Evolutionary conservation across 371 early-diverging fungal species (phyloP).

Genomic region (Mucor piriformis): DNA sequence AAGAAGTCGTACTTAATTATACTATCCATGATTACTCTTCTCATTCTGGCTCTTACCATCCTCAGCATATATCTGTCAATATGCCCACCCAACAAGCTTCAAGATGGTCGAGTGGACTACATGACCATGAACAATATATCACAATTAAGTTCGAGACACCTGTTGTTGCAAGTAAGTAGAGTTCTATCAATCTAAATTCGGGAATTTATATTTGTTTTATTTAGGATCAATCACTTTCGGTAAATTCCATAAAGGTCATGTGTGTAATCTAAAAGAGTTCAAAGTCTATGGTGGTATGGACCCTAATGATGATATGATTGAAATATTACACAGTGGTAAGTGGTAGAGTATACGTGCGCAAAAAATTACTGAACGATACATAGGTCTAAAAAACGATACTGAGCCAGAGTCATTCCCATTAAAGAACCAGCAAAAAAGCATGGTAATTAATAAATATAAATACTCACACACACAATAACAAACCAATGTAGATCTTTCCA

Average conservation of each 20-base stretch:
- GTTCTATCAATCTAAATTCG: background rate
- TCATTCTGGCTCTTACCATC: conserved; percentile 74
- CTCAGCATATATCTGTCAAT: conserved; percentile 71
- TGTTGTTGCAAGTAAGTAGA: conserved; percentile 66
- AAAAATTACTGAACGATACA: conserved; percentile 3
- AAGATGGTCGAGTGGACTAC: conserved; percentile 79
- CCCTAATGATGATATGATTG: conserved; percentile 73
- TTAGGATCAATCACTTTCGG: conserved; percentile 91
- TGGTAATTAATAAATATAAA: conserved; percentile 35
- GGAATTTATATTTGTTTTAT: background rate
- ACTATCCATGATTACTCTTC: conserved; percentile 66
- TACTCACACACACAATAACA: background rate
- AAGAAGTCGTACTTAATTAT: conserved; percentile 30
- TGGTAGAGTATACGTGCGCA: conserved; percentile 2
- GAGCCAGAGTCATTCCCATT: conserved; percentile 90
- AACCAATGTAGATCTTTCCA: conserved; percentile 63
- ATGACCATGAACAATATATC: conserved; percentile 78
- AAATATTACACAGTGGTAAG: conserved; percentile 85
- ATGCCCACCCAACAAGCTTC: conserved; percentile 73
- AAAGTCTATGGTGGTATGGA: conserved; percentile 88
- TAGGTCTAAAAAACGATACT: conserved; percentile 86
- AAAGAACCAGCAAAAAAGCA: conserved; percentile 62
- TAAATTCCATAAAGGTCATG: conserved; percentile 91
- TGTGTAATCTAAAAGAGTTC: conserved; percentile 97
- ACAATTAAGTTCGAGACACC: conserved; percentile 69